Evolutionary conservation across 225 moss, liverwort and hornwort genomes (phyloP).

Genomic region (Straminergon stramineum): DNA sequence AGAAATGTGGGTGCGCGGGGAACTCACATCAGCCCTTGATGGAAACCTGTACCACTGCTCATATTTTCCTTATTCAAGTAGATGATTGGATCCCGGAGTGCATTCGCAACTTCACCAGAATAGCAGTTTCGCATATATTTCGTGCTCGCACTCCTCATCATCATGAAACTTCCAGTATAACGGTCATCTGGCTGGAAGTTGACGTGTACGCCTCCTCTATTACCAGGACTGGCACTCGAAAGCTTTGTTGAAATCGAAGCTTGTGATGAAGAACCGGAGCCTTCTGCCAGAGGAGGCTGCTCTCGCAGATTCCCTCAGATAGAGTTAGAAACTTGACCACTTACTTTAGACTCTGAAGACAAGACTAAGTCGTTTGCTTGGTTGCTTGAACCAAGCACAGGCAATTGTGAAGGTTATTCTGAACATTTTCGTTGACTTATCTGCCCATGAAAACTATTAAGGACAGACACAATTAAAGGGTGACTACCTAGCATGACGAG

Average conservation of each 20-base stretch:
- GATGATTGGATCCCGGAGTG: not conserved
- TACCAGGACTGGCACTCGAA: constrained; percentile 9
- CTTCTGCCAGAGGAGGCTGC: not conserved
- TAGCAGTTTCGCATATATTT: constrained; percentile 12
- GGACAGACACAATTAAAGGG: not conserved
- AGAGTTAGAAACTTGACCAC: constrained; percentile 11
- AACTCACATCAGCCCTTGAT: constrained; percentile 12
- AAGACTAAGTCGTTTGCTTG: not conserved
- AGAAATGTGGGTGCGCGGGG: not conserved
- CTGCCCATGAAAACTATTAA: not conserved
- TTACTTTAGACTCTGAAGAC: constrained; percentile 7
- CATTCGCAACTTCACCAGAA: constrained; percentile 6
- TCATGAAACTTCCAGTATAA: not conserved
- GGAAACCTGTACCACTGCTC: not conserved
- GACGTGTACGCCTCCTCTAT: not conserved
- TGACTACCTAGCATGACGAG: not conserved
- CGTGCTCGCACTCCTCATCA: constrained; percentile 6
- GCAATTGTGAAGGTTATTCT: not conserved
- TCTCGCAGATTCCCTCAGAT: constrained; percentile 16
- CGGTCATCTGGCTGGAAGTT: not conserved
- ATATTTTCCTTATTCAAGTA: not conserved
- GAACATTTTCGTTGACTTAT: not conserved
- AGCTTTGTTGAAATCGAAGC: constrained; percentile 1
- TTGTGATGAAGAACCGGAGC: constrained; percentile 15
- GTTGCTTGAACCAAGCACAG: not conserved